Conservation (phyloP, 768 basidiomycete species). For the Heimioporus sp. region DNA sequence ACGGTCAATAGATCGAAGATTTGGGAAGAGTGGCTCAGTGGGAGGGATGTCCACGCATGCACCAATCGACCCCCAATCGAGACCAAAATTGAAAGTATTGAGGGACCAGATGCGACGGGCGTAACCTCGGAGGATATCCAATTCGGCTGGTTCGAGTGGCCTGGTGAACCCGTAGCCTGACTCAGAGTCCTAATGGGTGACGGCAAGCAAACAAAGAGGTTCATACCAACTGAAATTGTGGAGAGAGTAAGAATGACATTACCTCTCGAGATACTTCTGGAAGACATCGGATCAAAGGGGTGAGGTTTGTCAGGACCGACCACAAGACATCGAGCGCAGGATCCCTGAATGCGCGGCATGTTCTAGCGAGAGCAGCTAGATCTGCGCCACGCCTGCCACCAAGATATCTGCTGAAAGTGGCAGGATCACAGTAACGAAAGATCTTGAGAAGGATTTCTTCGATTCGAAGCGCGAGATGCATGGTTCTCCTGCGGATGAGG, state of each 20-base stretch:
- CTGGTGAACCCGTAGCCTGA: background rate
- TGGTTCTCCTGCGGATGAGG: background rate
- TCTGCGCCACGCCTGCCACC: background rate
- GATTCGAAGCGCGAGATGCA: conserved; percentile 7
- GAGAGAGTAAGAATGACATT: background rate
- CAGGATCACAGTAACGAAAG: background rate
- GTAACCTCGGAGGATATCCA: conserved; percentile 4
- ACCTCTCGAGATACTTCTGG: background rate
- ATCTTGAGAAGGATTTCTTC: conserved; percentile 3
- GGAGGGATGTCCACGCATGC: background rate
- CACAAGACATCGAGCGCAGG: conserved; percentile 7
- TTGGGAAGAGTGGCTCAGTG: background rate
- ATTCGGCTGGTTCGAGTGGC: background rate
- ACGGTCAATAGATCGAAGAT: background rate
- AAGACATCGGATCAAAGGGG: background rate
- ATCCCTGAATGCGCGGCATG: conserved; percentile 5
- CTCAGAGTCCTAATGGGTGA: background rate
- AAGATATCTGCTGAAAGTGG: background rate
- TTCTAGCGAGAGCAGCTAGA: background rate
- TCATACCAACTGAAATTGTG: background rate
- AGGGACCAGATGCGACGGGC: background rate
- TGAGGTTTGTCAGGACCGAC: conserved; percentile 1
- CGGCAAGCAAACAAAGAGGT: background rate
- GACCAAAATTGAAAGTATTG: background rate
- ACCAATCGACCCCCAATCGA: background rate